Evolutionary conservation across 164 flowering plant genomes (phyloP).

Genomic region (Pachysandra terminalis): DNA sequence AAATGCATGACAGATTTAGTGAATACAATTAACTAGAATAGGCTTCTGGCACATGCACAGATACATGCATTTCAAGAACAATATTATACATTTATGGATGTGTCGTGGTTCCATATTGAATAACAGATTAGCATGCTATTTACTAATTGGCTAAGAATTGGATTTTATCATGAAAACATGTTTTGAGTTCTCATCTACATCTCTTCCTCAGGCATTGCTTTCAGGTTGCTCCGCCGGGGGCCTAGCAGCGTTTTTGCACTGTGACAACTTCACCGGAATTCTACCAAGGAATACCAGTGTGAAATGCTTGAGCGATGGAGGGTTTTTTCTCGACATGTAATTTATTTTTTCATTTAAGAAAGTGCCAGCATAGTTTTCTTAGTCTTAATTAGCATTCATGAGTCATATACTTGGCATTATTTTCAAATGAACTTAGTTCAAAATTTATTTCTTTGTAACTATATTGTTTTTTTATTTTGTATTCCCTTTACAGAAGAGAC

Average conservation of each 20-base stretch:
- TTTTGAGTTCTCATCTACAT: neutral
- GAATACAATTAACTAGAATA: no score
- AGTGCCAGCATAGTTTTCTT: neutral
- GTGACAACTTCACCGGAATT: conserved; percentile 59
- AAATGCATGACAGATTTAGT: no score
- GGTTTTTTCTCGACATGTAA: conserved; percentile 85
- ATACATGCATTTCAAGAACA: no score
- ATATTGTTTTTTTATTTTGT: neutral
- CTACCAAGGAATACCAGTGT: conserved; percentile 64
- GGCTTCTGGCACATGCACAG: no score
- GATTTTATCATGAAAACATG: neutral
- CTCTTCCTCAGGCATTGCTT: conserved; percentile 67
- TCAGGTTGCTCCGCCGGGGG: conserved; percentile 99
- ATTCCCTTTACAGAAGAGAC: conserved; percentile 53
- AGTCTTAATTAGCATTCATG: neutral
- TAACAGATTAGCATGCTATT: no score
- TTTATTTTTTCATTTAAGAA: conserved; percentile 16
- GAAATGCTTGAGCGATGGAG: conserved; percentile 96
- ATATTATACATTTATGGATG: no score
- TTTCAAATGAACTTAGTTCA: neutral
- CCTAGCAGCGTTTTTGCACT: conserved; percentile 71
- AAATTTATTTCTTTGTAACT: neutral
- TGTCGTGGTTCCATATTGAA: no score
- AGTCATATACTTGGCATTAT: neutral
- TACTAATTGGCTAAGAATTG: no score